Evolutionary conservation across 257 asterid genomes (phyloP), one percentile per base, ranked within the genome.

Genomic region (Ehretia macrophylla): DNA sequence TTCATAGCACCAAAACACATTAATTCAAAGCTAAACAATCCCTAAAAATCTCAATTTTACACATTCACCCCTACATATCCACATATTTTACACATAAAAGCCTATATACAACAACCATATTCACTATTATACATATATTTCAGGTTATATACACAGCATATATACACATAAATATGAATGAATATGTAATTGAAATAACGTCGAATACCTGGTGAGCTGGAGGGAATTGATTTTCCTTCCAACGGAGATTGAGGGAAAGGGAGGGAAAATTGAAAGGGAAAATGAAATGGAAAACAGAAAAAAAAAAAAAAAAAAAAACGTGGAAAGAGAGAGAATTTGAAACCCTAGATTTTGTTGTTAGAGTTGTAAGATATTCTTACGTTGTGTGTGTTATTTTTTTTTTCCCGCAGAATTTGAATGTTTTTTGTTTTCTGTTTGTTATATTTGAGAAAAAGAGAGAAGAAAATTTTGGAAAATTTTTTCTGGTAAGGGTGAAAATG

Each of bases 281-380:
- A 42, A 42, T 42, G 11, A 42, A 3, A 10, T 42, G 47, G 47
- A 14, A 14, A 42, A 42, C 3, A 65, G 71, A 65, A 60, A 52
- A 32, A 52, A 68, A 59, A 46, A 38, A 59, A n/a, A 17, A 58
- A 23, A 39, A 37, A 71, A 32, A 27, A 54, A 65, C 21, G 54
- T 57, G 76, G 67, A 69, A 58, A 67, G 74, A 74, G 51, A 32
- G 21, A 72, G 72, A 71, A 53, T 58, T 69, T 62, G 73, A 67
- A 80, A 78, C 81, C 87, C 84, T 76, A 78, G 74, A 45, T 53
- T 19, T 44, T 35, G 18, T 14, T 59, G 8, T 44, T 59, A 22
- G n/a, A 1, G 4, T 27, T 27, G 35, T 27, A 27, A 27, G 3
- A 27, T 27, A 6, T 27, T 27, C 6, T 27, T 27, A 27, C 35